Conservation (phyloP, 306 rosid species). For the Prunus salicina region DNA sequence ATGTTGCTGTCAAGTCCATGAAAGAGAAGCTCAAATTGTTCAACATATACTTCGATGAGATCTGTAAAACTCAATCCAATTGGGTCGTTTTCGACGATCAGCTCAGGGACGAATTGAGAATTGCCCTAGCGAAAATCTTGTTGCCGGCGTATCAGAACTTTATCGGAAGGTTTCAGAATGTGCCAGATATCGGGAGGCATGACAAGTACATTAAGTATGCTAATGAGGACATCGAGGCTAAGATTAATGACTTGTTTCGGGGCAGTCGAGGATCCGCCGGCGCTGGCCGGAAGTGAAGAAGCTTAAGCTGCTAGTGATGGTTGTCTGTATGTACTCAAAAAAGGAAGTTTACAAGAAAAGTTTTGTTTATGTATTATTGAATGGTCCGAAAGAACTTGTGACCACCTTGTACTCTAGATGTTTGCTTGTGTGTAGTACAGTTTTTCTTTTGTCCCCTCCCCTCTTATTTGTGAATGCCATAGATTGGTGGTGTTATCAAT, state of each 20-base stretch:
- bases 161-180: slow-evolving; percentile 50
- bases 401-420: slow-evolving; percentile 18
- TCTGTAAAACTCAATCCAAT: slow-evolving; percentile 58
- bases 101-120: slow-evolving; percentile 67
- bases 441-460: neutral
- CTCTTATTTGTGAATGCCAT: slow-evolving; percentile 7
- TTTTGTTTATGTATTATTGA: slow-evolving; percentile 23
- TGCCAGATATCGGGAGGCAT: slow-evolving; percentile 56
- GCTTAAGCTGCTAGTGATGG: slow-evolving; percentile 23
- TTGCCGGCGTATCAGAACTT: slow-evolving; percentile 72
- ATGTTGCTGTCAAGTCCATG: slow-evolving; percentile 47
- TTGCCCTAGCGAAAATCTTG: slow-evolving; percentile 50
- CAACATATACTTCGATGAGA: slow-evolving; percentile 62
- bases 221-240: slow-evolving; percentile 51
- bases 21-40: slow-evolving; percentile 74
- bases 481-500: neutral
- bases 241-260: slow-evolving; percentile 52
- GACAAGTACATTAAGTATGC: slow-evolving; percentile 56
- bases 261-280: slow-evolving; percentile 56
- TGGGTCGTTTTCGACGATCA: slow-evolving; percentile 77
- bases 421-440: slow-evolving; percentile 16
- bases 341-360: slow-evolving; percentile 13
- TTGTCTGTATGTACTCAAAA: slow-evolving; percentile 35
- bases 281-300: slow-evolving; percentile 55
- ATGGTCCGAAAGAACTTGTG: slow-evolving; percentile 22